Base-by-base conservation (phyloP, 345 rosid species). In the Salix caprea region DNA sequence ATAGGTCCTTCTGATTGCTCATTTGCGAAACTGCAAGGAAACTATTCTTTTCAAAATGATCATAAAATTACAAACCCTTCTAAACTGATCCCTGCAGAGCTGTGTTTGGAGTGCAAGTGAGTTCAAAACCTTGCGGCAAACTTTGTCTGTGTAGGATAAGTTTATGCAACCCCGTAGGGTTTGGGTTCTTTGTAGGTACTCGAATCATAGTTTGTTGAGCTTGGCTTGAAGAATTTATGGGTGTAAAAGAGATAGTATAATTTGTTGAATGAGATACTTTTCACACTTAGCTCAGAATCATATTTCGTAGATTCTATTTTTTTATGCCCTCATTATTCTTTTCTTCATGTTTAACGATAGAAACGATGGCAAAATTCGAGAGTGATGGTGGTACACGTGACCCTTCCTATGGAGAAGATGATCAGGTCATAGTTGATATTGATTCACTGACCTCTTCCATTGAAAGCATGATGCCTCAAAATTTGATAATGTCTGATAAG, bases 361-460 rank as follows among this genome's bases (percentile, higher is more conserved):
- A 28, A n/a, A n/a, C n/a, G n/a, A n/a, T n/a, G 75, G 66, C 18
- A 72, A 23, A 12, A 14, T 64, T 1, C 6, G 37, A 64, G 5
- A 28, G 18, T 2, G 18, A 28, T 24, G 18, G 34, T 23, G 48
- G 5, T 24, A 14, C 26, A 40, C 0, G 4, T 14, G 21, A 4
- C 15, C 11, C 46, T 52, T 28, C 24, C 30, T 7, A 28, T 11
- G 9, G 9, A 37, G 65, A 16, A 44, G 58, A 30, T 16, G 13
- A 26, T 42, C 26, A 44, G 7, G 24, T 48, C 4, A 4, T 9
- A 26, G 65, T 71, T 9, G 50, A 74, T 44, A 21, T 83, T 28
- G 72, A 66, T 19, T 6, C 40, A 12, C 18, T 70, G 71, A 48
- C 32, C 61, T 12, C 36, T 68, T 75, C 86, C 39, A 3, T 80